Base-by-base conservation (phyloP, 2,329 filamentous ascomycete species). In the Ophiocordyceps camponoti-floridani region DNA sequence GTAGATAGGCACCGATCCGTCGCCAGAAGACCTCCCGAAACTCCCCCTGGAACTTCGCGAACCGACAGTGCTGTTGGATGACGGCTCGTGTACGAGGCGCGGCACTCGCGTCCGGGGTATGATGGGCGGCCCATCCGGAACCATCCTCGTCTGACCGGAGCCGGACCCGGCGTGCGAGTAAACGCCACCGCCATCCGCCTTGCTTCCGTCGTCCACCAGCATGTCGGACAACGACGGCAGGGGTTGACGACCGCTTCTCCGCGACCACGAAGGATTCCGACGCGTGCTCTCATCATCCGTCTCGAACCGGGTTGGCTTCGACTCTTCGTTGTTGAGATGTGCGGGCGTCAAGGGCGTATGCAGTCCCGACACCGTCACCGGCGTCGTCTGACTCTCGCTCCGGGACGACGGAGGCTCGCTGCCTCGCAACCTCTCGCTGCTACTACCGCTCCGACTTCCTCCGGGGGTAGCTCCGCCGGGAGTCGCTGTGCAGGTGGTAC, bases 1-100 rank as follows among this genome's bases (percentile, higher is more conserved):
- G 49, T 75, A 72, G 23, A 76, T 75, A 1, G 73, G 70, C 11
- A 76, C 51, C 1, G 69, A 61, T 0, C 69, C 66, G 35, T 75
- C 72, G 42, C 67, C 64, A 0, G 67, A 63, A 4, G 66, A 67
- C 40, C 70, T 61, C 2, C 53, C 49, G 44, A 56, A 55, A 31
- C 55, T 58, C 16, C 48, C 48, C 19, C 59, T 60, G 1, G 67
- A 66, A 13, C 58, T 63, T 2, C 58, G 53, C 2, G 69, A 68
- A 1, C 61, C 59, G 38, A 60, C 56, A 42, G 65, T 72, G 30
- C 64, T 64, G 14, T 51, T 58, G 4, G 67, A 70, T 3, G 66
- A 68, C 18, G 63, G 60, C 40, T 73, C 68, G 27, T 68, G 65
- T 37, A 60, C 64, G 33, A 72, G 53, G 2, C 61, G 54, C 1